These are phyloP conservation scores for Ogataea kodamae DNA, from an alignment of 805 yeast species.

Conservation along the genomic window DNA sequence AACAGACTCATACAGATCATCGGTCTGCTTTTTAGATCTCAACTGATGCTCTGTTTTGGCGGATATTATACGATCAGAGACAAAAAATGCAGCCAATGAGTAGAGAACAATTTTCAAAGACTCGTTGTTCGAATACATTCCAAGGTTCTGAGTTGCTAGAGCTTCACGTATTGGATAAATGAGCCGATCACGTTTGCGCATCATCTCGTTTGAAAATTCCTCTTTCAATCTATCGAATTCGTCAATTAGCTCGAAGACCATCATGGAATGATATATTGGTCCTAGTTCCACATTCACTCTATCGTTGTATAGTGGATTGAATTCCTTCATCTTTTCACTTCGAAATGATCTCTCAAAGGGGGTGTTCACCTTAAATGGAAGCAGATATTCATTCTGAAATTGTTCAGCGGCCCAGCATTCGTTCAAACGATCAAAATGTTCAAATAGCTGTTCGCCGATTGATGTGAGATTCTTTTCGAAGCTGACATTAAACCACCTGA, in stretches of 20 bases:
- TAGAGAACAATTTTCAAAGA: constrained; percentile 54
- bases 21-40: constrained; percentile 56
- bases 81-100: constrained; percentile 70
- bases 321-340: constrained; percentile 38
- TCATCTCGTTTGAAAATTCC: constrained; percentile 68
- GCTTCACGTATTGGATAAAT: constrained; percentile 57
- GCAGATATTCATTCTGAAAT: constrained; percentile 40
- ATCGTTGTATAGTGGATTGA: constrained; percentile 47
- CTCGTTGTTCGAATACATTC: constrained; percentile 35
- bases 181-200: constrained; percentile 64
- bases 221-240: constrained; percentile 57
- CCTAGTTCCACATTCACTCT: constrained; percentile 53
- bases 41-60: constrained; percentile 61
- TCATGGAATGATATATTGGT: constrained; percentile 77
- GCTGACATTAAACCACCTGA: constrained; percentile 59
- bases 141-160: constrained; percentile 28
- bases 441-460: constrained; percentile 57
- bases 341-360: constrained; percentile 81
- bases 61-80: constrained; percentile 68
- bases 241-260: constrained; percentile 75
- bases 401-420: constrained; percentile 55
- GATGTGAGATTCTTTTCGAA: constrained; percentile 57
- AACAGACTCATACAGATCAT: constrained; percentile 75
- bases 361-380: constrained; percentile 70
- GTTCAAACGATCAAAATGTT: constrained; percentile 53